These are phyloP conservation scores for Phaeosphaeriaceae sp. DNA, from an alignment of 2,329 filamentous ascomycete genomes.

Conservation along the genomic window DNA sequence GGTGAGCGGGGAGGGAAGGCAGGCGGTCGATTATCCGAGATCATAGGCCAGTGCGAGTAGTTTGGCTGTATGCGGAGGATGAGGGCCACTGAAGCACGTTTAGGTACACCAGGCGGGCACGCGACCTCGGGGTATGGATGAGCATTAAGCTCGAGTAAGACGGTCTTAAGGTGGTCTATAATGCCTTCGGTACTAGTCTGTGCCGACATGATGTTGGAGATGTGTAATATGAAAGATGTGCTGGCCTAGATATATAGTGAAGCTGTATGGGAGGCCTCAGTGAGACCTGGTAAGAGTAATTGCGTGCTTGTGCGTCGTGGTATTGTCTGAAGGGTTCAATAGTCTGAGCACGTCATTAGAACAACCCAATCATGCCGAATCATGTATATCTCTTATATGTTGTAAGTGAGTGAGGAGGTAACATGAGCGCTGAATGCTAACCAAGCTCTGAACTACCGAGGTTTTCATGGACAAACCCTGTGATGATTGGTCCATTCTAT, in stretches of 20 bases:
- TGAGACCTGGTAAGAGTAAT: too few species aligned
- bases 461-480: not conserved
- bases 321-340: too few species aligned
- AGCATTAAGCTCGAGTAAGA: slow-evolving; percentile 51
- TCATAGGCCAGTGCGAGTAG: slow-evolving; percentile 60
- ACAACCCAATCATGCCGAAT: too few species aligned
- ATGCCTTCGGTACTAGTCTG: slow-evolving; percentile 36
- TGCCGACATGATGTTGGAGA: slow-evolving; percentile 22
- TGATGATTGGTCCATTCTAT: not conserved
- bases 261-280: too few species aligned
- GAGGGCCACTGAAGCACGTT: slow-evolving; percentile 70
- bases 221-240: not conserved
- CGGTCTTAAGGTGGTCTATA: slow-evolving; percentile 49
- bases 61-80: slow-evolving; percentile 68
- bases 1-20: slow-evolving; percentile 18
- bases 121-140: slow-evolving; percentile 58
- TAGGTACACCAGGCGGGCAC: slow-evolving; percentile 58
- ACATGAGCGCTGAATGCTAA: not conserved
- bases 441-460: not conserved
- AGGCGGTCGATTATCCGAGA: slow-evolving; percentile 24
- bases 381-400: too few species aligned
- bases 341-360: too few species aligned
- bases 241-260: too few species aligned
- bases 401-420: not conserved
- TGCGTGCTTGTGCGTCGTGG: too few species aligned